Evolutionary conservation across 2,329 filamentous ascomycete species (phyloP), one percentile per base, ranked within the genome.

Genomic region (Fusarium aywerte): DNA sequence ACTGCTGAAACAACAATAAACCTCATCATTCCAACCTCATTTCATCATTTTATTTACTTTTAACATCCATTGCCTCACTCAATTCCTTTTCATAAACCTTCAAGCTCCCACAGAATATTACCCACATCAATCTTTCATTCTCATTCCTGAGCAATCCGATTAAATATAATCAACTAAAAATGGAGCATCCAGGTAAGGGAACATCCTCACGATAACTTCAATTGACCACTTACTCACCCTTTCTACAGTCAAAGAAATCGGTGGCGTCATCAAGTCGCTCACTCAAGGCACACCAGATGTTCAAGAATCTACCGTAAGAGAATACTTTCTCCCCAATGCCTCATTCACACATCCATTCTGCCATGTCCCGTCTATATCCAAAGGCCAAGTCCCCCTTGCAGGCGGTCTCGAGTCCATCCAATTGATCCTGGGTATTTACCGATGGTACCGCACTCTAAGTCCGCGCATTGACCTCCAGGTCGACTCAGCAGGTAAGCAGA

Each of bases 391-490:
- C 2, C 84, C 82, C 2, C 70, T 83, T 4, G 67, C 81, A 1
- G 76, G 78, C 9, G 70, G 73, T 2, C 55, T 86, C 23, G 86
- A 89, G 65, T 94, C 91, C 11, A 84, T 92, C 40, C 87, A 84
- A 79, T 75, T 92, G 7, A 83, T 96, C 18, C 80, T 85, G 45
- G 83, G 84, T 69, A 89, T 97, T 57, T 96, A 92, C 74, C 87
- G 88, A 38, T 94, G 91, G 91, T 95, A 96, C 78, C 92, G 93
- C 74, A 90, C 95, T 67, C 82, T 97, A 74, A 92, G 89, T 63
- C 93, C 93, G 0, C 81, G 83, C 18, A 91, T 96, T 67, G 83
- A 89, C 40, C 79, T 95, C 13, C 80, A 84, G 2, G 82, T 97
- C 18, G 85, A 92, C 65, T 85, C 84, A 5, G 77, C 78, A 40